A percentile compares a stretch with the other conserved stretches of the same genome.
These are phyloP conservation scores for Colletotrichum lini DNA, from an alignment of 2,329 filamentous ascomycete species.

Conservation along the genomic window DNA sequence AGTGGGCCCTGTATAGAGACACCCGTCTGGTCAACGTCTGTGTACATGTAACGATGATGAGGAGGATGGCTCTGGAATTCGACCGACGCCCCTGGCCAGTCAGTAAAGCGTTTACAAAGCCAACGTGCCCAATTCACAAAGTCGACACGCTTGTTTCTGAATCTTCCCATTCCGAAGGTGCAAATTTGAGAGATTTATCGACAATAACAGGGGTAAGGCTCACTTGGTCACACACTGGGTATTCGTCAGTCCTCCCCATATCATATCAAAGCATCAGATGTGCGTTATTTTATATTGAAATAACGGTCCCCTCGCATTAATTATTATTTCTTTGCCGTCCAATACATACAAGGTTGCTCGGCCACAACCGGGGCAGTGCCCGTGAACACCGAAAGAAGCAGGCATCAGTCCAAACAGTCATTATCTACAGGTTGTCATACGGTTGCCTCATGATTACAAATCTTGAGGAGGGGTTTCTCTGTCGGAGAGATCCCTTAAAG, in stretches of 20 bases:
- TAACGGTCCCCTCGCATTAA: slow-evolving; percentile 7
- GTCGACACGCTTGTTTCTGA: too few species aligned
- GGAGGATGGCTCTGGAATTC: too few species aligned
- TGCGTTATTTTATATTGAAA: too few species aligned
- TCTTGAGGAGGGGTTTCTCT: not conserved
- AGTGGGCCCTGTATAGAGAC: too few species aligned
- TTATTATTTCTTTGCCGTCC: slow-evolving; percentile 13
- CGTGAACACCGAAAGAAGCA: not conserved
- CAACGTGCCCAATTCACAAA: too few species aligned
- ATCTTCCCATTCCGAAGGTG: not conserved
- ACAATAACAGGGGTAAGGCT: not conserved
- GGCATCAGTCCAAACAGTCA: not conserved
- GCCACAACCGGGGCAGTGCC: not conserved
- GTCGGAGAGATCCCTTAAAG: not conserved
- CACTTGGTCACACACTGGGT: not conserved
- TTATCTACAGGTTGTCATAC: slow-evolving; percentile 22
- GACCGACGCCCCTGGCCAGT: too few species aligned
- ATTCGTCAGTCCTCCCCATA: too few species aligned
- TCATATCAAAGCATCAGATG: not conserved
- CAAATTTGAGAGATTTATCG: not conserved
- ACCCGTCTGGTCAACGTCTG: too few species aligned
- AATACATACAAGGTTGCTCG: not conserved
- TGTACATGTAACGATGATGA: too few species aligned
- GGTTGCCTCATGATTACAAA: not conserved
- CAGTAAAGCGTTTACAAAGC: too few species aligned